Evolutionary conservation across 768 basidiomycete species (phyloP).

Genomic region (Tricholomella constricta): DNA sequence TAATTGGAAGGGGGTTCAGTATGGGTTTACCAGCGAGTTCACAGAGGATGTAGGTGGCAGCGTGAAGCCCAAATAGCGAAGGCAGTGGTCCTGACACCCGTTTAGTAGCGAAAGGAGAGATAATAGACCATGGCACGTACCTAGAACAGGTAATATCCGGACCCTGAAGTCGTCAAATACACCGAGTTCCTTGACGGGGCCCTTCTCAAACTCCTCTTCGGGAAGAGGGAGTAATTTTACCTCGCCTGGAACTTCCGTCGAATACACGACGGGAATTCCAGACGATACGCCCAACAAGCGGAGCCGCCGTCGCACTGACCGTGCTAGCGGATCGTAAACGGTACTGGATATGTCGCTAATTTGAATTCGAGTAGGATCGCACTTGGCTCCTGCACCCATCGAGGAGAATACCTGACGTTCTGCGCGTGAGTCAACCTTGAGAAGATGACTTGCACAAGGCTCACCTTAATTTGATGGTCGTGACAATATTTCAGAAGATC

Average conservation of each 20-base stretch:
- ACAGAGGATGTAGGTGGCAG: constrained; percentile 86
- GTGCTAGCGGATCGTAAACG: constrained; percentile 92
- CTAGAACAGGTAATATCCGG: constrained; percentile 89
- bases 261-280: constrained; percentile 89
- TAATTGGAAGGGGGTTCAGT: constrained; percentile 80
- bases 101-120: neutral
- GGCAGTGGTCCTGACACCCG: constrained; percentile 67
- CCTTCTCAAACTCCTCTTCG: constrained; percentile 91
- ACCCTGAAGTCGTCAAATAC: constrained; percentile 94
- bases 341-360: constrained; percentile 94
- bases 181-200: constrained; percentile 84
- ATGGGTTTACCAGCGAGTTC: constrained; percentile 85
- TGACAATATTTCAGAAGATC: constrained; percentile 91
- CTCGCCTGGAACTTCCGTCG: constrained; percentile 89
- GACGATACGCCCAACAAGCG: constrained; percentile 61
- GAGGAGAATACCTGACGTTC: constrained; percentile 88
- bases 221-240: constrained; percentile 87
- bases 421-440: neutral
- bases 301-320: constrained; percentile 80
- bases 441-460: constrained; percentile 14
- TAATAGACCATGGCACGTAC: constrained; percentile 23
- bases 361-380: constrained; percentile 92
- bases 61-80: constrained; percentile 87
- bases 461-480: constrained; percentile 74
- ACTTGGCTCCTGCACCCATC: constrained; percentile 96